phyloP scores from a whole-genome alignment of 768 basidiomycete genomes.

The Pleurotus platypus region DNA sequence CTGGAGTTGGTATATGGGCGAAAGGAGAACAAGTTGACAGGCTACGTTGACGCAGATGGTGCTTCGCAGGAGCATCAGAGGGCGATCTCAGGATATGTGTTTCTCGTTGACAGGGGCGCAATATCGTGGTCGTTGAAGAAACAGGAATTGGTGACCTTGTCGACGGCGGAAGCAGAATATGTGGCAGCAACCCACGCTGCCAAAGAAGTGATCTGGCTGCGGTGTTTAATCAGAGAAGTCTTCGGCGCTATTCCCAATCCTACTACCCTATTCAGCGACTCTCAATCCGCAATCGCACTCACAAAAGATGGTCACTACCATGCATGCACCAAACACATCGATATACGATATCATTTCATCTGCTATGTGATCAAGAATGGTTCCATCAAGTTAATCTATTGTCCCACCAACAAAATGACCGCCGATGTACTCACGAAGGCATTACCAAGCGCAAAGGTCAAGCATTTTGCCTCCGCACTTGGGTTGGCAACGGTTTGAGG shows the following conservation, averaged over 20 bases:
- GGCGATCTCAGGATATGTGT: constrained; percentile 23
- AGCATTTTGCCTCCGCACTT: constrained; percentile 9
- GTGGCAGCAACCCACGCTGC: constrained; percentile 13
- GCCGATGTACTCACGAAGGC: constrained; percentile 28
- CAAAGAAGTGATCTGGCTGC: constrained; percentile 20
- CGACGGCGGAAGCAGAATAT: constrained; percentile 14
- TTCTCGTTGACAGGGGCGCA: constrained; percentile 17
- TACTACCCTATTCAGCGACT: constrained; percentile 11
- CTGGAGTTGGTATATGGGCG: constrained; percentile 12
- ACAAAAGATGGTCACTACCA: constrained; percentile 20
- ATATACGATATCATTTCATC: constrained; percentile 24
- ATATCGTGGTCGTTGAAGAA: constrained; percentile 22
- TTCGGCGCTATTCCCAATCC: neutral
- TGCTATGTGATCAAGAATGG: constrained; percentile 14
- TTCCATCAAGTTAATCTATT: constrained; percentile 10
- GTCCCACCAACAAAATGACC: constrained; percentile 18
- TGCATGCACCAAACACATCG: constrained; percentile 28
- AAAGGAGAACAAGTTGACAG: constrained; percentile 10
- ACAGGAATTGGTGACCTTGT: constrained; percentile 16
- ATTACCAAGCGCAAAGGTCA: constrained; percentile 11
- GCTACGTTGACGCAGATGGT: constrained; percentile 14
- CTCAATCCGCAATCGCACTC: constrained; percentile 14
- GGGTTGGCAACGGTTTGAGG: constrained; percentile 5
- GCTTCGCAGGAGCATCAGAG: constrained; percentile 11
- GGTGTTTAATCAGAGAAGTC: constrained; percentile 16